Evolutionary conservation across 306 rosid species (phyloP), one percentile per base, ranked within the genome.

Genomic region (Mimosa bimucronata): DNA sequence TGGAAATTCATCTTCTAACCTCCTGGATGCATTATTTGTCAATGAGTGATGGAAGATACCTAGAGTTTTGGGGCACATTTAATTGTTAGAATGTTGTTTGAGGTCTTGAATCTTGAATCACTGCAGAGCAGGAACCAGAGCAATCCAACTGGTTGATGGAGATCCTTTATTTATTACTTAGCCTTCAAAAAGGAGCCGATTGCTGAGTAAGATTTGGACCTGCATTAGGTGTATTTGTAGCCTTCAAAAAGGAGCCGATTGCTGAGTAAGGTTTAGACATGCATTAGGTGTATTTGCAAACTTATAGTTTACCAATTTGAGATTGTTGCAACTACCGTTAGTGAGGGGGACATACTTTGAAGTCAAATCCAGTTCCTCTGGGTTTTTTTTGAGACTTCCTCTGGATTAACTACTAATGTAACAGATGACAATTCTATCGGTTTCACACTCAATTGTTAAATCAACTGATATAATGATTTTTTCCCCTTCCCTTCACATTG

Each of bases 1-100:
- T 52, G 79, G 76, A n/a, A 86, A 77, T 83, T 78, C 98, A 77
- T 83, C 97, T 76, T 86, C 97, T 69, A 93, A 89, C 88, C 96
- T 95, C 86, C 88, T 93, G 7, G 93, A 90, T 74, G 76, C 90
- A 46, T 86, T 95, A 85, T 95, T 92, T 82, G 86, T 79, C 66
- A 92, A 86, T 76, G 94, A 80, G 55, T 88, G 80, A 88, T 74
- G 57, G 74, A 42, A 64, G 42, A 64, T 67, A 55, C 62, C 42
- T 28, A 80, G 84, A 75, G 50, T 57, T 38, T 50, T 80, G 71
- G 70, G 66, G 74, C 40, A 40, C 42, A 64, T 23, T 25, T 64
- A 75, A 41, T 68, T 16, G 74, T 73, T 78, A 55, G 65, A 75
- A 76, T 44, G 38, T 68, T n/a, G 71, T 65, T 71, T 68, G 77